These are phyloP conservation scores for Cyclospora cayetanensis DNA, from an alignment of 169 alveolate genomes.

Conservation along the genomic window DNA sequence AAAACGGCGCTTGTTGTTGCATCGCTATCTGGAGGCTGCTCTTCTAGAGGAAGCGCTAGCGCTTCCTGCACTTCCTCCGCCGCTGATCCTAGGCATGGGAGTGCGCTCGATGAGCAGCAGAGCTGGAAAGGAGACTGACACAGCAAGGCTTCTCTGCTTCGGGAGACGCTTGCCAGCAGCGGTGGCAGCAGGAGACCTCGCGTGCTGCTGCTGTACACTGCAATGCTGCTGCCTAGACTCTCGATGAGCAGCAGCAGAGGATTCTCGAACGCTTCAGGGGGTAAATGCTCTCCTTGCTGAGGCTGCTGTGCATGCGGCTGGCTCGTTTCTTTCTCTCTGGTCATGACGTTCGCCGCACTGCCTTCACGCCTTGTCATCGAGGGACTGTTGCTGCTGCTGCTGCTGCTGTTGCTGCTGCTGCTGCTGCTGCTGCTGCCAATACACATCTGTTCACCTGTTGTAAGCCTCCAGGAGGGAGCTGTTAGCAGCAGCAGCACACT, in stretches of 20 bases:
- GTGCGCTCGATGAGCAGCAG: constrained; percentile 4
- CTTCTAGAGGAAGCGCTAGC: not conserved
- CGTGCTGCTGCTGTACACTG: not conserved
- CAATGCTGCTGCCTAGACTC: not conserved
- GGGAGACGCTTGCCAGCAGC: not conserved
- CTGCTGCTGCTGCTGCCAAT: not conserved
- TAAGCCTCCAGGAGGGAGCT: constrained; percentile 28
- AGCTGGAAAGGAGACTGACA: not conserved
- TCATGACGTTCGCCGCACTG: not conserved
- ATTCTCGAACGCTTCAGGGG: not conserved
- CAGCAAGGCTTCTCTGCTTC: constrained; percentile 31
- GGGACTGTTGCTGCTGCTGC: constrained; percentile 30
- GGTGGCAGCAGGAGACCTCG: constrained; percentile 29
- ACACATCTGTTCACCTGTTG: not conserved
- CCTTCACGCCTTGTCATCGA: not conserved
- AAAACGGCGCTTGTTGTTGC: too few relatives aligned
- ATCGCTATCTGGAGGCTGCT: too few relatives aligned
- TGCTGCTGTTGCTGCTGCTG: constrained; percentile 34
- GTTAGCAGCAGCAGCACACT: constrained; percentile 50
- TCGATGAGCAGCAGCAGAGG: constrained; percentile 40
- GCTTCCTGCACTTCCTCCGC: constrained; percentile 36
- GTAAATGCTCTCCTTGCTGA: not conserved
- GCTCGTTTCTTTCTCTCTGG: not conserved
- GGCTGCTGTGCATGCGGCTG: not conserved
- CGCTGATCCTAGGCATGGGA: constrained; percentile 20